Percentiles rank a stretch among this genome's conserved stretches.
phyloP scores from a whole-genome alignment of 2,329 filamentous ascomycete species.

The Arthrobotrys entomopaga region DNA sequence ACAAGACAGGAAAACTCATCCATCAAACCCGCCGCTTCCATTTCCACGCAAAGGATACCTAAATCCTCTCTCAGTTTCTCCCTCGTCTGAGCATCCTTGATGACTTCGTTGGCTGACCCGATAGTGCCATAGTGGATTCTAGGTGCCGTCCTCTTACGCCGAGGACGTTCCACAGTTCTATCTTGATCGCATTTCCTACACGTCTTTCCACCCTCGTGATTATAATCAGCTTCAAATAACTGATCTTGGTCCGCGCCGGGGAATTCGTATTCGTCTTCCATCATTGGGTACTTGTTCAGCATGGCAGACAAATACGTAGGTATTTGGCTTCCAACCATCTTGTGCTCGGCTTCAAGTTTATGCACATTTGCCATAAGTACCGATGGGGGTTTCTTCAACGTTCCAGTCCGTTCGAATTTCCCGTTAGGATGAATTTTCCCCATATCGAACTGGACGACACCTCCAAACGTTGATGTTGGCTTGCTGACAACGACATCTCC shows the following conservation, averaged over 20 bases:
- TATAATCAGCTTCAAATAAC: slow-evolving; percentile 11
- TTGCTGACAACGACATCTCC: slow-evolving; percentile 25
- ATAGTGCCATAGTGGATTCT: slow-evolving; percentile 22
- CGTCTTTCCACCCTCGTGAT: neutral
- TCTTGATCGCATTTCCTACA: neutral
- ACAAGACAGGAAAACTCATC: slow-evolving; percentile 10
- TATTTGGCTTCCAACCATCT: neutral
- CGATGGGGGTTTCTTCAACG: slow-evolving; percentile 12
- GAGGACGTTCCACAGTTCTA: neutral
- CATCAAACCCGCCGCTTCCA: slow-evolving; percentile 10
- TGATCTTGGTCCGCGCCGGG: neutral
- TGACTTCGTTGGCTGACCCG: slow-evolving; percentile 6
- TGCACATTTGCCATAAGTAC: neutral
- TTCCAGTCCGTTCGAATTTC: slow-evolving; percentile 7
- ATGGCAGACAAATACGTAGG: neutral
- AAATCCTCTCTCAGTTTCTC: slow-evolving; percentile 7
- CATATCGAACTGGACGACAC: slow-evolving; percentile 15
- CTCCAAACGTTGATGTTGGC: slow-evolving; percentile 13
- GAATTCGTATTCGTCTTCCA: neutral
- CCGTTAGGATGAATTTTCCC: slow-evolving; percentile 2
- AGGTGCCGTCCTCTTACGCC: neutral
- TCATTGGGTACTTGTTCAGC: neutral
- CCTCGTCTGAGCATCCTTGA: slow-evolving; percentile 1
- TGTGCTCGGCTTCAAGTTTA: slow-evolving; percentile 3
- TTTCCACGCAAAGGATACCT: slow-evolving; percentile 15